Evolutionary conservation across 306 rosid genomes (phyloP), one percentile per base, ranked within the genome.

Genomic region (Vicia villosa): DNA sequence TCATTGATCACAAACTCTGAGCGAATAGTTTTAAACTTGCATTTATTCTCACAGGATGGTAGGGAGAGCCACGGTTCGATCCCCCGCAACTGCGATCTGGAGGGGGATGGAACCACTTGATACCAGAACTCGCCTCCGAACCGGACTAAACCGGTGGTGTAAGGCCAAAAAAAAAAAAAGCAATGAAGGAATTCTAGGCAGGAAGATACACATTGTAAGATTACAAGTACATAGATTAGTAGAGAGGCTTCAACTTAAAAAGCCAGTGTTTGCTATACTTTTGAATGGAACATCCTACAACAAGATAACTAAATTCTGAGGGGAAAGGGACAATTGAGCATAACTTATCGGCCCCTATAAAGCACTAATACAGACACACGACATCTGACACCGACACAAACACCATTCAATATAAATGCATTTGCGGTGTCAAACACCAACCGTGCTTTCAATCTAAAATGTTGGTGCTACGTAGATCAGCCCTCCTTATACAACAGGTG

Each of bases 211-310:
- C 10, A 21, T 47, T 12, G 11, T 20, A 16, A 42, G 32, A 67
- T 69, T 36, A 28, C 47, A 68, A 36, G 24, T 26, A 19, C 14
- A 42, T 4, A 13, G 28, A 21, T 46, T 57, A 46, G 34, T 60
- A 20, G 15, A 50, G 63, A 21, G 63, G 63, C 73, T 24, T 41
- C 62, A 20, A 59, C 72, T 59, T 30, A 10, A 38, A 56, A 63
- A 22, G 70, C 55, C 26, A 20, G 54, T 41, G 30, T 72, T 49
- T 45, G 69, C 61, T 77, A 50, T 54, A 50, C 57, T 50, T 84
- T 15, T 69, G 46, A 66, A 73, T 45, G 42, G 61, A 66, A 61
- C 80, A 80, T 66, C 34, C 49, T 77, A 47, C 78, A 40, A 56
- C 54, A 59, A 66, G 52, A 77, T 41, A 80, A 45, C 60, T 58